Base-by-base conservation (phyloP, 1,284 basidiomycete genomes). In the Rhizoctonia solani region DNA sequence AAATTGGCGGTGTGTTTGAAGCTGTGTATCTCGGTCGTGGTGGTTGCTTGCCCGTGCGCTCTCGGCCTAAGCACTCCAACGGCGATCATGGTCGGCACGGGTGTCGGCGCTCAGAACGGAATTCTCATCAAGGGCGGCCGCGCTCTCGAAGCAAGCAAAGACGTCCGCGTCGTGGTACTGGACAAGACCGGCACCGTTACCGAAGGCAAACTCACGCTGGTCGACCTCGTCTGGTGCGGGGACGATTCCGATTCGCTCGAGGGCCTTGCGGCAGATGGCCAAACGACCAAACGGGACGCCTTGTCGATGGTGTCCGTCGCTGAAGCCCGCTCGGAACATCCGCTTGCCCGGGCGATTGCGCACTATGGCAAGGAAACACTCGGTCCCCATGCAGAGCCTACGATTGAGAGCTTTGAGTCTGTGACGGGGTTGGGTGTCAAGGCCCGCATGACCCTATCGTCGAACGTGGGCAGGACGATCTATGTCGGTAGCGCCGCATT, bases 161-260 rank as follows among this genome's bases (percentile, higher is more conserved):
- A 82, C 56, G 88, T 99, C 73, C 86, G 86, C 74, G 83, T 86
- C 37, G 87, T 99, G 72, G 85, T 98, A 0, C 79, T 99, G 66
- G 97, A 99, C 82, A 99, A 99, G 83, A 99, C 97, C 0, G 97
- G 97, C 3, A 99, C 97, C 0, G 87, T 99, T 13, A 99, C 97
- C 0, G 82, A 91, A 53, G 97, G 96, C 50, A 90, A 88, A 77
- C 81, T 92, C 72, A 81, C 78, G 4, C 90, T 98, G 41, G 83
- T 85, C 1, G 87, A 85, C 1, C 79, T 92, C 41, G 81, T 82
- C 49, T 99, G 96, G 96, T 86, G 86, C 0, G 81, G 86, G 11
- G 19, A 29, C 41, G 41, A 53, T 30, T 16, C 75, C 76, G 0
- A 75, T 79, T 6, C 77, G 91, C 25, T 79, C 79, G 9, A 80